Percentiles rank a stretch among this genome's conserved stretches.
phyloP scores from a whole-genome alignment of 495 filamentous ascomycete genomes.

The Annulohypoxylon stygium region DNA sequence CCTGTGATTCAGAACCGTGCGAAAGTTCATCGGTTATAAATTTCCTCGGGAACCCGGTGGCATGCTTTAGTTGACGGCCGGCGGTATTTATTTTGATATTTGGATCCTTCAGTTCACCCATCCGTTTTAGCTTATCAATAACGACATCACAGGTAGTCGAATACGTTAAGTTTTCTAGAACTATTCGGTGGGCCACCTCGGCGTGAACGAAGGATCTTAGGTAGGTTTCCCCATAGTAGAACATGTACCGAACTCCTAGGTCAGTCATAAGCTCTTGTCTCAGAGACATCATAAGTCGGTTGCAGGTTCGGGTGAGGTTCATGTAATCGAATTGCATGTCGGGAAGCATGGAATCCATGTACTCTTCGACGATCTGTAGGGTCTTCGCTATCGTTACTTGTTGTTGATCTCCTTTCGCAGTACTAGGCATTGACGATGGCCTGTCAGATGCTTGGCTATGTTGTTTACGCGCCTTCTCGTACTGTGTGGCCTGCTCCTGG shows the following conservation, averaged over 20 bases:
- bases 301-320: neutral
- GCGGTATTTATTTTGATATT: too few relatives aligned
- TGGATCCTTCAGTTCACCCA: neutral
- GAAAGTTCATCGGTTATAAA: neutral
- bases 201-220: neutral
- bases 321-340: slow-evolving; percentile 1
- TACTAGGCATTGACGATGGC: neutral
- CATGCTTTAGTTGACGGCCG: too few relatives aligned
- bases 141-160: neutral
- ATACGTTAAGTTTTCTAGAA: neutral
- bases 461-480: neutral
- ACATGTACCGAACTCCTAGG: neutral
- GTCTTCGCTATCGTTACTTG: neutral
- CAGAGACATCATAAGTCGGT: neutral
- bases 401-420: neutral
- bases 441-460: neutral
- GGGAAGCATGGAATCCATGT: neutral
- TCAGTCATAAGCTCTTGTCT: neutral
- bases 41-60: neutral
- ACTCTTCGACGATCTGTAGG: neutral
- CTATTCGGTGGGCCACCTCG: neutral
- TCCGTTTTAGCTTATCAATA: neutral
- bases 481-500: neutral
- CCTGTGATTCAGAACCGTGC: too few relatives aligned
- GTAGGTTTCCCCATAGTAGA: neutral